Evolutionary conservation across 768 basidiomycete genomes (phyloP).

Genomic region (Mycena rebaudengoi): DNA sequence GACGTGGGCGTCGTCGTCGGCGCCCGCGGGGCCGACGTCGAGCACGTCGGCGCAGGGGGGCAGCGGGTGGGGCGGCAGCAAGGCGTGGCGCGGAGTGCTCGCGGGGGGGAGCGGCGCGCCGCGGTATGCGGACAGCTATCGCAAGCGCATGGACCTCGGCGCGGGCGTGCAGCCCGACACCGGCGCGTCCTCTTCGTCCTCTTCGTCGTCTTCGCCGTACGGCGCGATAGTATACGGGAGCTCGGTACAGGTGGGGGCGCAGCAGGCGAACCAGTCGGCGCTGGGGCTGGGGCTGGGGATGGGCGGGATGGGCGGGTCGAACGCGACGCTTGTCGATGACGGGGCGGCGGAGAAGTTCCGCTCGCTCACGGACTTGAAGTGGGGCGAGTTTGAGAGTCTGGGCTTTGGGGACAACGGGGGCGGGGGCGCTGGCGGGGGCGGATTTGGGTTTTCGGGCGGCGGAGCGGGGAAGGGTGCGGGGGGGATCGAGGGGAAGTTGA

Average conservation of each 20-base stretch:
- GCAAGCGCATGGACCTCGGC: slow-evolving; percentile 30
- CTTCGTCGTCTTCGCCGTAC: not conserved
- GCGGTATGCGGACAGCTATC: slow-evolving; percentile 35
- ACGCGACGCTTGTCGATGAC: slow-evolving; percentile 45
- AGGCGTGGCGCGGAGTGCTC: slow-evolving; percentile 20
- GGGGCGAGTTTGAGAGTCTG: slow-evolving; percentile 90
- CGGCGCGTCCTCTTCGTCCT: slow-evolving; percentile 5
- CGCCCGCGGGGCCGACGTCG: too few species aligned
- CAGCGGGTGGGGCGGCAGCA: slow-evolving; percentile 21
- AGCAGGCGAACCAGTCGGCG: too few species aligned
- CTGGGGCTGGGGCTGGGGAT: too few species aligned
- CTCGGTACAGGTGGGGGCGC: too few species aligned
- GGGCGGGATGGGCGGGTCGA: too few species aligned
- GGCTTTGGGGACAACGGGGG: slow-evolving; percentile 71
- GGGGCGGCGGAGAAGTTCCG: slow-evolving; percentile 76
- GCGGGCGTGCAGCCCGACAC: slow-evolving; percentile 23
- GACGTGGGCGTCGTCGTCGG: too few species aligned
- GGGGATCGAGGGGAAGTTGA: slow-evolving; percentile 72
- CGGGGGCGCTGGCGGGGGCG: slow-evolving; percentile 59
- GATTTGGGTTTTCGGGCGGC: slow-evolving; percentile 87
- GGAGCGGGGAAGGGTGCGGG: slow-evolving; percentile 60
- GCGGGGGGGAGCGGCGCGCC: slow-evolving; percentile 25
- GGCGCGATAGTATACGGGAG: too few species aligned
- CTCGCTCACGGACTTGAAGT: slow-evolving; percentile 85
- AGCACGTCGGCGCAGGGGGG: too few species aligned